Evolutionary conservation across 1,139 yeast genomes (phyloP).

Genomic region (Yamadazyma mexicana): DNA sequence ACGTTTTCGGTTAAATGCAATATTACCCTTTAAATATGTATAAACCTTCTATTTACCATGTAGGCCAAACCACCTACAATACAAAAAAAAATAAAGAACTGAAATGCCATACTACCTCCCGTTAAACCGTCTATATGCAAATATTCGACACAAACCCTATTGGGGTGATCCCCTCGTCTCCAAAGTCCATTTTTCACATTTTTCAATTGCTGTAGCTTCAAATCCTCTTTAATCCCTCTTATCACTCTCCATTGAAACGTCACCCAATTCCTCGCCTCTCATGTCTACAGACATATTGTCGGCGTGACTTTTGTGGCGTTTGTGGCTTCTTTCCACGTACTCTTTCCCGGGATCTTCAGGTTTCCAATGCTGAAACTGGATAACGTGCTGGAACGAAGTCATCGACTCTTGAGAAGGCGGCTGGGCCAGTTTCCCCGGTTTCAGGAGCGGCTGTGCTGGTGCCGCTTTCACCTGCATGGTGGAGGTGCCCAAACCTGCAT

Average conservation of each 20-base stretch:
- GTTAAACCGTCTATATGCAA: no score
- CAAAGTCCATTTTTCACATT: no score
- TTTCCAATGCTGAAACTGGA: constrained; percentile 55
- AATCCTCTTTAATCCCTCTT: background rate
- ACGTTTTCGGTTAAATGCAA: no score
- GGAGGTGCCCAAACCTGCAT: constrained; percentile 28
- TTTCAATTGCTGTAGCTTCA: no score
- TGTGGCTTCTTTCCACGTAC: constrained; percentile 13
- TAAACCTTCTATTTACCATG: no score
- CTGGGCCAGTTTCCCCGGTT: constrained; percentile 28
- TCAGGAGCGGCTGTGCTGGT: constrained; percentile 47
- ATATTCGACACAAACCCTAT: no score
- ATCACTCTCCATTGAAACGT: constrained; percentile 15
- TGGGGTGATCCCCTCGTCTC: no score
- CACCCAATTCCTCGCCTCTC: constrained; percentile 5
- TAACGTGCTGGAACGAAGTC: constrained; percentile 53
- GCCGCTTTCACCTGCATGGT: constrained; percentile 47
- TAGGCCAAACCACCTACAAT: no score
- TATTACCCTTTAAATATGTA: no score
- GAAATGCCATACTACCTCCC: no score
- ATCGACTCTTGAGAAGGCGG: constrained; percentile 50
- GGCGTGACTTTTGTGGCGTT: constrained; percentile 17
- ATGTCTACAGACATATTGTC: constrained; percentile 19
- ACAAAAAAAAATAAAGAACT: no score
- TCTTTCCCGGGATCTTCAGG: constrained; percentile 34